phyloP scores from a whole-genome alignment of 768 basidiomycete species.

The Tricholoma furcatifolium region DNA sequence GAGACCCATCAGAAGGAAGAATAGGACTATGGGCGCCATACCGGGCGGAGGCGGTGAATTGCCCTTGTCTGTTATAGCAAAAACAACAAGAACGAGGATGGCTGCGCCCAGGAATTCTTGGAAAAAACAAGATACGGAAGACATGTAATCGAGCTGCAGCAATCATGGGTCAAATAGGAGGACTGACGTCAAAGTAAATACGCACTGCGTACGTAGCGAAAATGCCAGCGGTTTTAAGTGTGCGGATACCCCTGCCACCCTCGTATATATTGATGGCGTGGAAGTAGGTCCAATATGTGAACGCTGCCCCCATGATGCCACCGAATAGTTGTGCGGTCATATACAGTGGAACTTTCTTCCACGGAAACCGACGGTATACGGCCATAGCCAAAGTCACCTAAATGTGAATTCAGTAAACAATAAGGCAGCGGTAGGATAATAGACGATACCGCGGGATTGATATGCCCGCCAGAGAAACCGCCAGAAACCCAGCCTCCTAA shows the following conservation, averaged over 20 bases:
- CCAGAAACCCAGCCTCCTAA: constrained; percentile 69
- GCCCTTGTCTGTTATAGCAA: constrained; percentile 49
- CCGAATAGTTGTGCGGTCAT: constrained; percentile 67
- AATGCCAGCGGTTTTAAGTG: constrained; percentile 52
- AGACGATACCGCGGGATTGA: constrained; percentile 63
- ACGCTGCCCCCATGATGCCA: constrained; percentile 55
- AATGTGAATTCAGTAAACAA: neutral
- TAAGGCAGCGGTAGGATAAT: neutral
- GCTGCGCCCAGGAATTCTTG: constrained; percentile 57
- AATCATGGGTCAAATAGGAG: neutral
- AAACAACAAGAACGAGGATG: constrained; percentile 52
- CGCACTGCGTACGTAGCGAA: constrained; percentile 64
- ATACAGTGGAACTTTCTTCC: constrained; percentile 76
- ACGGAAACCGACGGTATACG: constrained; percentile 70
- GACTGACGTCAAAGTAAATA: constrained; percentile 2
- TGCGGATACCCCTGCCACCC: constrained; percentile 53
- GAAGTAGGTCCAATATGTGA: constrained; percentile 67
- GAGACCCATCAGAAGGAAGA: constrained; percentile 56
- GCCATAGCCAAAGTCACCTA: constrained; percentile 73
- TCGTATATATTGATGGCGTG: constrained; percentile 68
- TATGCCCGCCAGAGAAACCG: constrained; percentile 72
- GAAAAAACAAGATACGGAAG: constrained; percentile 39
- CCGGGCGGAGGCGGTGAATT: constrained; percentile 50
- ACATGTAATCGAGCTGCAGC: constrained; percentile 35
- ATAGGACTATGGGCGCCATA: constrained; percentile 53